These are phyloP conservation scores for Arthrobotrys megalospora DNA, from an alignment of 2,329 filamentous ascomycete genomes.

Conservation along the genomic window DNA sequence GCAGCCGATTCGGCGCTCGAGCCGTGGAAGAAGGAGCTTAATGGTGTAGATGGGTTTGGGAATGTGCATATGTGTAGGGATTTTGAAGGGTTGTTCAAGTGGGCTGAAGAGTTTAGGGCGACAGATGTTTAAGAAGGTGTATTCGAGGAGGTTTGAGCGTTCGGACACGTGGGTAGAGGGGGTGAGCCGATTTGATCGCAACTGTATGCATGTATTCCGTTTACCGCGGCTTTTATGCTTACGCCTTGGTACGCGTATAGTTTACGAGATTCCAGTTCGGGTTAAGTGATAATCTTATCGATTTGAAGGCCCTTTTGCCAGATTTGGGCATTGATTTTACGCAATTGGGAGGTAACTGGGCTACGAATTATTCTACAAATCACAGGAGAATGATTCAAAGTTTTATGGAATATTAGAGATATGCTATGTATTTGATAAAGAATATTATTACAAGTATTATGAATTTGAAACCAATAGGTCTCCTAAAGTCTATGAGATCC, in stretches of 20 bases:
- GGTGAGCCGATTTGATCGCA: background rate
- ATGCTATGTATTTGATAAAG: background rate
- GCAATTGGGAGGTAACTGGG: too few relatives aligned
- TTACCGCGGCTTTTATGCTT: background rate
- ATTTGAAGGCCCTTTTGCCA: background rate
- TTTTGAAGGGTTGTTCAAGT: slow-evolving; percentile 49
- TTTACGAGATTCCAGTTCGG: background rate
- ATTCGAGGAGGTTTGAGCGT: background rate
- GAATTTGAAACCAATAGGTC: background rate
- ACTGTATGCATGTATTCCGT: background rate
- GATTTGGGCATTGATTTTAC: too few relatives aligned
- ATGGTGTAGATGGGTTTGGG: slow-evolving; percentile 53
- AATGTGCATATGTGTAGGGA: slow-evolving; percentile 54
- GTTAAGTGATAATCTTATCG: background rate
- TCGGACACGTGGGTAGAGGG: background rate
- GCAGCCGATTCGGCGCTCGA: slow-evolving; percentile 68
- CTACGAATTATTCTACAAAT: background rate
- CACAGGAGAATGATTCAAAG: background rate
- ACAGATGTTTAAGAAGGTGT: slow-evolving; percentile 30
- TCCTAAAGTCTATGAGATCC: background rate
- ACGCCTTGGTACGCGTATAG: background rate
- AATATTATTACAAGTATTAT: slow-evolving; percentile 8
- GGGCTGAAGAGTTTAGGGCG: slow-evolving; percentile 47
- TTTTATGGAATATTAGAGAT: background rate
- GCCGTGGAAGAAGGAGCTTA: slow-evolving; percentile 66